phyloP scores from a whole-genome alignment of 202 grass and related monocot species.

The Saccharum hybrid region DNA sequence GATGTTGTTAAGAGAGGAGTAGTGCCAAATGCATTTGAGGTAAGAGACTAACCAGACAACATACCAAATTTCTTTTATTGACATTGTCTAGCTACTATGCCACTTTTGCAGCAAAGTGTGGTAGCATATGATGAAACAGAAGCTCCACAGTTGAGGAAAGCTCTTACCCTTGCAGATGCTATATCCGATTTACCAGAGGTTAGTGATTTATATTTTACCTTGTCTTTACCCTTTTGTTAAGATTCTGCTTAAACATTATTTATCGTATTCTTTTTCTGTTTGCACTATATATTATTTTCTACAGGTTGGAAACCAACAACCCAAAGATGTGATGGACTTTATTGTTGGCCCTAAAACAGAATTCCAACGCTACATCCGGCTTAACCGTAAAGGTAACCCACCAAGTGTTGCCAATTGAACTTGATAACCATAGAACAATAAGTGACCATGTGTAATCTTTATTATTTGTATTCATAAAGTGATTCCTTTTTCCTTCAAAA shows the following conservation, averaged over 20 bases:
- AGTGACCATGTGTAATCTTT: not conserved
- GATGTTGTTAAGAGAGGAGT: constrained; percentile 57
- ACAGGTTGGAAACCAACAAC: constrained; percentile 62
- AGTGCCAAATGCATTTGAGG: constrained; percentile 57
- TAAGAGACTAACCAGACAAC: constrained; percentile 29
- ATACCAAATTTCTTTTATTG: not conserved
- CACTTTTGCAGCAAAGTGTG: constrained; percentile 55
- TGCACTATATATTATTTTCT: constrained; percentile 1
- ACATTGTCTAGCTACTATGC: not conserved
- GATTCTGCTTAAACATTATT: constrained; percentile 1
- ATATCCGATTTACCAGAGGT: constrained; percentile 70
- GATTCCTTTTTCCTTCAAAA: not conserved
- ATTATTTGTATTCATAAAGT: not conserved
- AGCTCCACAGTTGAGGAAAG: constrained; percentile 35
- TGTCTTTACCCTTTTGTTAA: not conserved
- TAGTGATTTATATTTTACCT: not conserved
- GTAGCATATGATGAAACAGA: constrained; percentile 61
- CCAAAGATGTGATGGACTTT: constrained; percentile 53
- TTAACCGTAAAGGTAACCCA: constrained; percentile 50
- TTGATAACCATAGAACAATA: not conserved
- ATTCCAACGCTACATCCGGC: constrained; percentile 62
- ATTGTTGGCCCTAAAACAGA: constrained; percentile 40
- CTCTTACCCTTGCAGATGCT: constrained; percentile 52
- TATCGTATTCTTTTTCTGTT: not conserved
- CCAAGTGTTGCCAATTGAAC: not conserved